phyloP scores from a whole-genome alignment of 371 early-diverging fungal species.

The Enterocytospora artemiae region DNA sequence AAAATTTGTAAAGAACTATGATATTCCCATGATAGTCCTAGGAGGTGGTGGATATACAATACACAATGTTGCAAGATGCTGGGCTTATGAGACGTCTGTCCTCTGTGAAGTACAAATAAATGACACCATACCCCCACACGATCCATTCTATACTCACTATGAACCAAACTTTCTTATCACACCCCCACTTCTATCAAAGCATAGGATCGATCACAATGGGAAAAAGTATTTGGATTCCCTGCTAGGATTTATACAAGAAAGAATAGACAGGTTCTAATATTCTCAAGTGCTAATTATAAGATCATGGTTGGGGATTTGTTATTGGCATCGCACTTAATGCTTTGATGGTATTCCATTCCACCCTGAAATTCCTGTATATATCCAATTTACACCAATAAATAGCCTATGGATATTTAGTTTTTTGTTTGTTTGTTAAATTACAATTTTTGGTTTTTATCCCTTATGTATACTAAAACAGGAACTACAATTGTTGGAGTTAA shows the following conservation, averaged over 20 bases:
- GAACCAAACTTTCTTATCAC: slow-evolving; percentile 40
- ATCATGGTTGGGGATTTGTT: no score
- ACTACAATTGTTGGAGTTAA: slow-evolving; percentile 72
- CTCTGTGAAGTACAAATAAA: slow-evolving; percentile 67
- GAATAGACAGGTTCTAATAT: slow-evolving; percentile 40
- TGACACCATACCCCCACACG: slow-evolving; percentile 41
- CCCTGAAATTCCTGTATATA: no score
- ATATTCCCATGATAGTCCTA: slow-evolving; percentile 69
- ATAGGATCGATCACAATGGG: slow-evolving; percentile 35
- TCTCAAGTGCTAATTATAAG: no score
- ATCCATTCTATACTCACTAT: slow-evolving; percentile 55
- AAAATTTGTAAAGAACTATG: slow-evolving; percentile 67
- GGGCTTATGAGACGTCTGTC: slow-evolving; percentile 90
- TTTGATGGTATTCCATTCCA: no score
- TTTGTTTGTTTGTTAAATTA: no score
- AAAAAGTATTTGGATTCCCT: slow-evolving; percentile 48
- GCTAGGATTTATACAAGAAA: slow-evolving; percentile 37
- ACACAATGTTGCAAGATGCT: slow-evolving; percentile 75
- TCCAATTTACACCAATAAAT: no score
- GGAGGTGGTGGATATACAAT: slow-evolving; percentile 90
- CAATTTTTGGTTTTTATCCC: neutral
- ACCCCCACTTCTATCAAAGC: slow-evolving; percentile 16
- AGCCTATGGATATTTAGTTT: no score
- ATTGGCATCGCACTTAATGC: no score
- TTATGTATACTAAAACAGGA: slow-evolving; percentile 72